Conservation (phyloP, 495 filamentous ascomycete genomes). For the Penicillium roqueforti region DNA sequence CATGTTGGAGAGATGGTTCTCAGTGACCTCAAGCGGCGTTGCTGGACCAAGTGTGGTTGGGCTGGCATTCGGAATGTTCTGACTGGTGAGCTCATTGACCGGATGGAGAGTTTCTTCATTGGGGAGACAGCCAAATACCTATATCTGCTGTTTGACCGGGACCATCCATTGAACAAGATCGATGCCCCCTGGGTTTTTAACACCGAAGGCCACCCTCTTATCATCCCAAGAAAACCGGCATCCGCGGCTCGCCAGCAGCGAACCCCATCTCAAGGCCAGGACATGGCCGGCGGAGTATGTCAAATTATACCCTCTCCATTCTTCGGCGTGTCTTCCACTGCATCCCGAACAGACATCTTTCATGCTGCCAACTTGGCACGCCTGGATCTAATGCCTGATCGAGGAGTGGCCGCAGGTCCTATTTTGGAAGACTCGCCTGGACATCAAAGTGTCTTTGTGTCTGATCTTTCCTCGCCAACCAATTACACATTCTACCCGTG, state of each 20-base stretch:
- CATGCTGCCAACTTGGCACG: conserved; percentile 85
- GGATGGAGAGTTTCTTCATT: conserved; percentile 99
- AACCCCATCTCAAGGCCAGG: conserved; percentile 11
- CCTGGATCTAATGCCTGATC: conserved; percentile 67
- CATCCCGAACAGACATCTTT: conserved; percentile 81
- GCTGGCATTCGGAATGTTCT: conserved; percentile 90
- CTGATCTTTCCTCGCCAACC: conserved; percentile 57
- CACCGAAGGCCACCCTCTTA: conserved; percentile 90
- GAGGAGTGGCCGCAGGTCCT: conserved; percentile 48
- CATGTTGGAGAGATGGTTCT: conserved; percentile 94
- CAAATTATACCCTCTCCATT: conserved; percentile 56
- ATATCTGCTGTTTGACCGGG: conserved; percentile 78
- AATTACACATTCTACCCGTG: conserved; percentile 91
- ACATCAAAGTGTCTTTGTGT: conserved; percentile 52
- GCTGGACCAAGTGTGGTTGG: conserved; percentile 94
- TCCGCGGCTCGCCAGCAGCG: conserved; percentile 8
- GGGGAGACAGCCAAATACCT: conserved; percentile 96
- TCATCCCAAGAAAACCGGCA: conserved; percentile 63
- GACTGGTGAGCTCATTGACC: conserved; percentile 82
- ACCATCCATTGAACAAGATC: conserved; percentile 81
- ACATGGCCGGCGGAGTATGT: conserved; percentile 40
- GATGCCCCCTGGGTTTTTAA: conserved; percentile 90
- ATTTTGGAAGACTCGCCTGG: conserved; percentile 47
- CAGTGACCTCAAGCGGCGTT: conserved; percentile 80
- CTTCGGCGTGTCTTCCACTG: conserved; percentile 71